Base-by-base conservation (phyloP, 2,329 filamentous ascomycete genomes). In the Fusarium praegraminearum region DNA sequence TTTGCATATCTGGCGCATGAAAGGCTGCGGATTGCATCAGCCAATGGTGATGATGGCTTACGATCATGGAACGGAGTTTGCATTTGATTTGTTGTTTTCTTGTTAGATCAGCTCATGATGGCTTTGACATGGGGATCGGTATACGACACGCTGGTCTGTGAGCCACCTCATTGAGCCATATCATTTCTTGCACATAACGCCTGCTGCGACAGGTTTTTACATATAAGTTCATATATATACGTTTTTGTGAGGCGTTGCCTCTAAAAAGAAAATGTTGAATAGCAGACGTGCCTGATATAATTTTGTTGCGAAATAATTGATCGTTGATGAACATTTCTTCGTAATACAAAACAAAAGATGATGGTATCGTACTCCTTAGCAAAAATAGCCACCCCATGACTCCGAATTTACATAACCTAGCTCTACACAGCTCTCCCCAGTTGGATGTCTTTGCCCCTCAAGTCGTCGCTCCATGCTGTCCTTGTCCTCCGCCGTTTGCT, bases 31-130 rank as follows among this genome's bases (percentile, higher is more conserved):
- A 69, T 72, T 62, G 58, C 66, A 72, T 74, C 62, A 59, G 71
- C 69, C 67, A 65, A 57, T 40, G 55, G 57, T 64, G 73, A 69
- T 54, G 50, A 60, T 67, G 57, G 53, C 24, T 54, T 57, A 72
- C 45, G 67, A 69, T 67, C 71, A 76, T 74, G 68, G 71, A 65
- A 54, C 53, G 74, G 73, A 74, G 74, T 75, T 70, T 61, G 55
- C 38, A 45, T 32, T 60, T 62, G 30, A 49, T 61, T 61, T 69
- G n/a, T 53, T 52, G 24, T 33, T 60, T 53, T 45, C 59, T 47
- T 44, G n/a, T 57, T 54, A 68, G 57, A 46, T 16, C 45, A 30
- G 49, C 50, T 63, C 46, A 24, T 45, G 9, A 36, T 35, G 18
- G 51, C 41, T 61, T 67, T 7, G 40, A 40, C 44, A n/a, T 54